Evolutionary conservation across 208 protist genomes (phyloP).

Genomic region (Sergeia podlipaevii): DNA sequence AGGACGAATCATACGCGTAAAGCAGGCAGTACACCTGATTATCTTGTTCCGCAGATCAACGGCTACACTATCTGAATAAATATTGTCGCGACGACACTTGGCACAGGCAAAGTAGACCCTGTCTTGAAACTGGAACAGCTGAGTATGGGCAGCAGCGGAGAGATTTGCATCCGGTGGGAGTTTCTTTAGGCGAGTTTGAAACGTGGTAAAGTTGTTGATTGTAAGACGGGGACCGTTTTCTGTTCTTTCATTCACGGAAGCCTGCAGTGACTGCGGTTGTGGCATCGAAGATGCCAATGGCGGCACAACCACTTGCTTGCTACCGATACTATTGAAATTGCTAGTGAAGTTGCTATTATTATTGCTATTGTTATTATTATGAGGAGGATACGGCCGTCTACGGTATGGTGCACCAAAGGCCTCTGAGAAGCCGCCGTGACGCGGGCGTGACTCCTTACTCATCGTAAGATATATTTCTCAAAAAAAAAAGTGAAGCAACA

Average conservation of each 20-base stretch:
- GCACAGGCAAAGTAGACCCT: slow-evolving; percentile 66
- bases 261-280: neutral
- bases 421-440: neutral
- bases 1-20: slow-evolving; percentile 70
- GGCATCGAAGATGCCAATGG: no score
- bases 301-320: neutral
- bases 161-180: slow-evolving; percentile 70
- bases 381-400: neutral
- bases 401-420: slow-evolving; percentile 14
- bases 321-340: neutral
- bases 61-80: slow-evolving; percentile 66
- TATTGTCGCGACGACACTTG: slow-evolving; percentile 75
- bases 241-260: neutral
- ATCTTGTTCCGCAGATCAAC: slow-evolving; percentile 60
- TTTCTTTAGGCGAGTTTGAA: slow-evolving; percentile 57
- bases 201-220: slow-evolving; percentile 68
- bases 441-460: slow-evolving; percentile 8
- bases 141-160: slow-evolving; percentile 42
- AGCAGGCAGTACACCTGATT: slow-evolving; percentile 69
- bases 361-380: neutral
- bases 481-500: no score
- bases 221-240: slow-evolving; percentile 37
- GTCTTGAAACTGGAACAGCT: slow-evolving; percentile 67
- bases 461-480: slow-evolving; percentile 2
- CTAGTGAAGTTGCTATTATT: no score